Base-by-base conservation (phyloP, 164 flowering plant species). In the Annona squamosa region DNA sequence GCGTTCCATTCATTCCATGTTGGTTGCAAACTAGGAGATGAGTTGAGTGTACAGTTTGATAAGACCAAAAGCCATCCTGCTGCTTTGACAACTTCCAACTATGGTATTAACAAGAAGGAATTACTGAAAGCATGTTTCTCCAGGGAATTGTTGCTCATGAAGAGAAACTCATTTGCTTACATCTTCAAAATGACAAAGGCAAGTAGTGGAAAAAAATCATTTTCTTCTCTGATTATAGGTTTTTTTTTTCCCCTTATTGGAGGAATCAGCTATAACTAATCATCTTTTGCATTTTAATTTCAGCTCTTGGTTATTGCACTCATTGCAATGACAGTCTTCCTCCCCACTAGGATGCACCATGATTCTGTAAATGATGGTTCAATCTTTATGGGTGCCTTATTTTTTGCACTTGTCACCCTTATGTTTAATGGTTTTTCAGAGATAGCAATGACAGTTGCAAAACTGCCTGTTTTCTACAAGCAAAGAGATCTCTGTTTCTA, bases 61-160 rank as follows among this genome's bases (percentile, higher is more conserved):
- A 82, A 72, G 80, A 13, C 68, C 47, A 83, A 76, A 46, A 81
- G 78, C 78, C 87, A 86, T 65, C 85, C 85, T 1, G 82, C 85
- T 46, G 86, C 87, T 16, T 72, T 87, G 48, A 74, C 86, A 48
- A 84, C 72, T 9, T 71, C 75, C 5, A 73, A 73, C 37, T 85
- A 86, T 73, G 89, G 86, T 6, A 83, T 84, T 26, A 74, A 81
- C 71, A 85, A 84, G 81, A 85, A 64, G 81, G 91, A 89, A 42
- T 72, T 86, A 16, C 26, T 85, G 71, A 82, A 82, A 70, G 86
- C 86, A 43, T 80, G 83, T 52, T 42, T 79, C 2, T 68, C 78
- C 1, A 80, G 89, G 72, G 87, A 86, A 71, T 71, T 41, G 46
- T 7, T 79, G 56, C 77, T 86, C 0, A 85, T 86, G 88, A 83